These are phyloP conservation scores for Daedaleopsis nitida DNA, from an alignment of 768 basidiomycete genomes.

Conservation along the genomic window DNA sequence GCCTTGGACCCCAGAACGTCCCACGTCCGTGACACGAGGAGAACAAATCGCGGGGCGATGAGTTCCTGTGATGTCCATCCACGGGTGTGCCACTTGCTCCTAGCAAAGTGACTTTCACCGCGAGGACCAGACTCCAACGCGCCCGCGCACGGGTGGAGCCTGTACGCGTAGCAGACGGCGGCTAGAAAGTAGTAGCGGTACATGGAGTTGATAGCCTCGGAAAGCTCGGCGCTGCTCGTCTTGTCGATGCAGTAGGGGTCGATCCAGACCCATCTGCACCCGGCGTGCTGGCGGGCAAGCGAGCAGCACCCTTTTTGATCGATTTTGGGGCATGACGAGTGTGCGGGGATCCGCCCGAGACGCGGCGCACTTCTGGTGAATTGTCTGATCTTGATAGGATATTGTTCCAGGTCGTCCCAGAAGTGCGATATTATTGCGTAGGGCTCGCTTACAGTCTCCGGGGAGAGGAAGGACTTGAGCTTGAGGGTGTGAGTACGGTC, in stretches of 20 bases:
- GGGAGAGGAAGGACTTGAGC: neutral
- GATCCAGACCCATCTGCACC: conserved; percentile 4
- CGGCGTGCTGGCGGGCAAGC: neutral
- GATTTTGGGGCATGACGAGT: conserved; percentile 1
- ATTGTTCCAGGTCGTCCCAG: neutral
- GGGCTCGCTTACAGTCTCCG: neutral
- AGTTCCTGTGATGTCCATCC: conserved; percentile 11
- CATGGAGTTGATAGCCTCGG: conserved; percentile 5
- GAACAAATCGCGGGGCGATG: neutral
- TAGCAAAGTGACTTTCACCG: neutral
- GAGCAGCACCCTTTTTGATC: neutral
- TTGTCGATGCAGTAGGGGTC: conserved; percentile 5
- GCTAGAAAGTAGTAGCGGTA: neutral
- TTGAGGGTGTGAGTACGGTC: neutral
- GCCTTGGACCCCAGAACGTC: neutral
- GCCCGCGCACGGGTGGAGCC: neutral
- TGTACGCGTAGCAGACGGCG: neutral
- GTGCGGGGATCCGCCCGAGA: neutral
- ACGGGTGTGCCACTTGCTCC: conserved; percentile 1
- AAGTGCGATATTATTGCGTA: conserved; percentile 12
- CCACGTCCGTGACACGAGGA: conserved; percentile 3
- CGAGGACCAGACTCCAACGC: neutral
- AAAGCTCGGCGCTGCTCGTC: conserved; percentile 6
- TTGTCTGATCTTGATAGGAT: neutral
- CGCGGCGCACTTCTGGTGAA: neutral